Conservation (phyloP, 257 asterid species). For the Nyctanthes arbortristis region DNA sequence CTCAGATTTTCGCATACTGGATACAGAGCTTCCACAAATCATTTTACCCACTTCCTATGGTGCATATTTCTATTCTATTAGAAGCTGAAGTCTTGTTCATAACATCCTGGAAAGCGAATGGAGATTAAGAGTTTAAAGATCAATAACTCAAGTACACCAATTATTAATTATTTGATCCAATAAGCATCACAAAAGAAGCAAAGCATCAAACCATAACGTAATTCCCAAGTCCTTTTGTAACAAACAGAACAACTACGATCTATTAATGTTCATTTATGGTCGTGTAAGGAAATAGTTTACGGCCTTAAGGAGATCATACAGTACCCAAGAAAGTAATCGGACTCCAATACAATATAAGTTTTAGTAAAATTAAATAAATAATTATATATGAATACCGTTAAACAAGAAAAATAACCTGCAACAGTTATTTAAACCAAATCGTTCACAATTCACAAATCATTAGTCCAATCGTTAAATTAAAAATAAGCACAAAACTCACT, state of each 20-base stretch:
- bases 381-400: background rate
- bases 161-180: background rate
- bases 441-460: conserved; percentile 11
- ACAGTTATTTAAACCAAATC: background rate
- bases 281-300: background rate
- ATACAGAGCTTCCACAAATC: background rate
- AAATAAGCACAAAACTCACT: background rate
- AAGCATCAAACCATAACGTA: background rate
- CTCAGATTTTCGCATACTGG: background rate
- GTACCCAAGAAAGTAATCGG: background rate
- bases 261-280: background rate
- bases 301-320: background rate
- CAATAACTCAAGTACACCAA: background rate
- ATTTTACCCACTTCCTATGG: background rate
- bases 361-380: background rate
- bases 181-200: background rate
- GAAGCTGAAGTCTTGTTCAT: background rate
- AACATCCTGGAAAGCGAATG: background rate
- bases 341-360: background rate
- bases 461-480: conserved; percentile 2
- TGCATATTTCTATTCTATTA: background rate
- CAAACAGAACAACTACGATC: background rate
- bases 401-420: background rate
- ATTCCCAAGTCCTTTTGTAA: background rate
- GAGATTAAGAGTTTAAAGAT: background rate